A percentile compares a stretch with the other conserved stretches of the same genome.
These are phyloP conservation scores for Dissophora globulifera DNA, from an alignment of 192 early-diverging fungal genomes.

Conservation along the genomic window DNA sequence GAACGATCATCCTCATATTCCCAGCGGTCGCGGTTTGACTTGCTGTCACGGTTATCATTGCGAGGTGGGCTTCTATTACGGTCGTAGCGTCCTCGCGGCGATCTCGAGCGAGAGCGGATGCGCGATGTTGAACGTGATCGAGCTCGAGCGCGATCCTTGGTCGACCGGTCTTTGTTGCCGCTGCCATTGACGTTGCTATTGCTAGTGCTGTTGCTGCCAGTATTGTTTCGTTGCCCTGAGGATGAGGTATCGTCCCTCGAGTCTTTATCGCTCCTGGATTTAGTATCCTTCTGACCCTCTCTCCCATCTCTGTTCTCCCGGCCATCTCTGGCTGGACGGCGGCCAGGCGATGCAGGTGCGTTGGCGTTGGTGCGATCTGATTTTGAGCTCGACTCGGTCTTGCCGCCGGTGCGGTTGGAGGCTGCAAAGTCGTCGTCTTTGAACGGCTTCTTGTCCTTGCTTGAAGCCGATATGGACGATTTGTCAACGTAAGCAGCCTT, in stretches of 20 bases:
- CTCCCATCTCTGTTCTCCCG: not conserved
- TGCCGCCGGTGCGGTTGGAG: slow-evolving; percentile 9
- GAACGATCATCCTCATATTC: slow-evolving; percentile 46
- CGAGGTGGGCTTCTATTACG: slow-evolving; percentile 28
- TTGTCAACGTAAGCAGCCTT: slow-evolving; percentile 24
- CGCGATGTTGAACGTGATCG: slow-evolving; percentile 36
- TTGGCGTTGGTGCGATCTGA: slow-evolving; percentile 21
- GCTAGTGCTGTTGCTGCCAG: too few relatives aligned
- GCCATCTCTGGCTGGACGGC: slow-evolving; percentile 14
- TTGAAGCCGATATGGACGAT: not conserved
- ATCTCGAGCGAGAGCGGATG: slow-evolving; percentile 36
- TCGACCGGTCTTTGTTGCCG: slow-evolving; percentile 13
- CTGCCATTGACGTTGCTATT: not conserved
- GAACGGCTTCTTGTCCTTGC: slow-evolving; percentile 7
- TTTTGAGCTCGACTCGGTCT: slow-evolving; percentile 23
- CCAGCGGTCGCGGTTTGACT: slow-evolving; percentile 33
- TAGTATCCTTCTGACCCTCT: slow-evolving; percentile 33
- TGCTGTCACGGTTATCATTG: slow-evolving; percentile 32
- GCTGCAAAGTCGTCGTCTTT: slow-evolving; percentile 26
- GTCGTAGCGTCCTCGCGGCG: slow-evolving; percentile 42
- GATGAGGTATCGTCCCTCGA: slow-evolving; percentile 13
- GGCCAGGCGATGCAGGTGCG: slow-evolving; percentile 21
- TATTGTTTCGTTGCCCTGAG: slow-evolving; percentile 21
- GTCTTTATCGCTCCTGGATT: slow-evolving; percentile 28
- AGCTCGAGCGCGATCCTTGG: slow-evolving; percentile 34